phyloP scores from a whole-genome alignment of 768 basidiomycete genomes.

The Calocybe cyanea region DNA sequence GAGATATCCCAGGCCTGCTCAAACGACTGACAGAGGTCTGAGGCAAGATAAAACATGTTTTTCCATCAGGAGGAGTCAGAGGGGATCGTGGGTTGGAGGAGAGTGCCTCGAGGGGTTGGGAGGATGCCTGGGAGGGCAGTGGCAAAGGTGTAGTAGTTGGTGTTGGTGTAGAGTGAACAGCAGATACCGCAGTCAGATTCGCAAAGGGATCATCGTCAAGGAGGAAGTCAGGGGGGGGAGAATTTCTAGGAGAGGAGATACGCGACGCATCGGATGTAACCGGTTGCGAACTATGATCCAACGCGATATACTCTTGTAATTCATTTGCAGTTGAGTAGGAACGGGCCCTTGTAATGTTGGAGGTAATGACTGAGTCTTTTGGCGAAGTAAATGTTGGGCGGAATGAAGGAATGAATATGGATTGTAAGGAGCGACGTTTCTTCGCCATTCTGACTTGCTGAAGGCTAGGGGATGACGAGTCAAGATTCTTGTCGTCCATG shows the following conservation, averaged over 20 bases:
- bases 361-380: constrained; percentile 16
- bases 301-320: constrained; percentile 9
- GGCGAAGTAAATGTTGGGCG: constrained; percentile 29
- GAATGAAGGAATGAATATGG: constrained; percentile 47
- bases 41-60: constrained; percentile 15
- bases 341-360: constrained; percentile 17
- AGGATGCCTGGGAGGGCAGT: constrained; percentile 12
- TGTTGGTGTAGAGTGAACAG: constrained; percentile 10
- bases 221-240: constrained; percentile 42
- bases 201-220: constrained; percentile 78
- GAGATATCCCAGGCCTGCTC: constrained; percentile 12
- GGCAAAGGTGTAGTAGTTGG: background rate
- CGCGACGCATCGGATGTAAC: constrained; percentile 18
- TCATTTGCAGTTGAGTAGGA: constrained; percentile 21
- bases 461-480: constrained; percentile 8
- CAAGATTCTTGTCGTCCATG: constrained; percentile 3
- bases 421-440: constrained; percentile 52
- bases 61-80: constrained; percentile 19
- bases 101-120: constrained; percentile 14
- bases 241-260: constrained; percentile 17
- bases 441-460: constrained; percentile 34
- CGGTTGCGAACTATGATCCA: constrained; percentile 7
- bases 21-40: constrained; percentile 9
- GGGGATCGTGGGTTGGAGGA: constrained; percentile 25
- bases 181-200: constrained; percentile 38